phyloP scores from a whole-genome alignment of 108 stramenopile species.

The Aureococcus anophagefferens region DNA sequence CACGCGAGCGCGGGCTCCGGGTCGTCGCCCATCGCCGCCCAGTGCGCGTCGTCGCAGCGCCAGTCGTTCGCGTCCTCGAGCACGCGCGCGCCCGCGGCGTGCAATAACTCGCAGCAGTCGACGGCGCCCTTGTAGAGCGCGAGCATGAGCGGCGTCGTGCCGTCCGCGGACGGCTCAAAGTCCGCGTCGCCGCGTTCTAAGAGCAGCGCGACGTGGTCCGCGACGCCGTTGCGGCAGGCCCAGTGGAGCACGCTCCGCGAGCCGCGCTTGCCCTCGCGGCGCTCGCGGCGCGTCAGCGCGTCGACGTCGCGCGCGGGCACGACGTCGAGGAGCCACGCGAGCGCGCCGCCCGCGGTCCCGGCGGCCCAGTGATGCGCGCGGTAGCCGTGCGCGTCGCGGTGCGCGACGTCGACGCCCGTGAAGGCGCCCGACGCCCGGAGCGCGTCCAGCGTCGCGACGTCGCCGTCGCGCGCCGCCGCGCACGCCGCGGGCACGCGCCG shows the following conservation, averaged over 20 bases:
- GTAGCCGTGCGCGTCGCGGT: not conserved
- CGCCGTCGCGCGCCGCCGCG: not conserved
- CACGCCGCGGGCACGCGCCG: not conserved
- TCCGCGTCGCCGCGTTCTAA: not conserved
- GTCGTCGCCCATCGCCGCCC: not conserved
- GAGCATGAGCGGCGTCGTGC: not conserved
- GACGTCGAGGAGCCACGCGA: not conserved
- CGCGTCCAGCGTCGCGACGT: not conserved
- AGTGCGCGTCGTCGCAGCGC: not conserved
- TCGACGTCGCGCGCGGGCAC: not conserved
- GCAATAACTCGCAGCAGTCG: not conserved
- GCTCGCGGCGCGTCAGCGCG: not conserved
- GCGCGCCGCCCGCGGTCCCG: not conserved
- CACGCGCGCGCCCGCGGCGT: not conserved
- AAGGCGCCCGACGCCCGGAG: not conserved
- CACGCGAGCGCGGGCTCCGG: not conserved
- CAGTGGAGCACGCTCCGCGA: not conserved
- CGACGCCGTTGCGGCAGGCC: not conserved
- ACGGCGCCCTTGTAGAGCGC: not conserved
- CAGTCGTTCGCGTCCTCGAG: not conserved
- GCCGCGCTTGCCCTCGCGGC: not conserved
- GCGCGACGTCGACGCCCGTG: not conserved
- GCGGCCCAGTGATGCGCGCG: not conserved
- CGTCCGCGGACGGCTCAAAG: not conserved
- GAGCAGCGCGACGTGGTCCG: not conserved